Conservation (phyloP, 495 filamentous ascomycete species). For the Talaromyces proteolyticus region DNA sequence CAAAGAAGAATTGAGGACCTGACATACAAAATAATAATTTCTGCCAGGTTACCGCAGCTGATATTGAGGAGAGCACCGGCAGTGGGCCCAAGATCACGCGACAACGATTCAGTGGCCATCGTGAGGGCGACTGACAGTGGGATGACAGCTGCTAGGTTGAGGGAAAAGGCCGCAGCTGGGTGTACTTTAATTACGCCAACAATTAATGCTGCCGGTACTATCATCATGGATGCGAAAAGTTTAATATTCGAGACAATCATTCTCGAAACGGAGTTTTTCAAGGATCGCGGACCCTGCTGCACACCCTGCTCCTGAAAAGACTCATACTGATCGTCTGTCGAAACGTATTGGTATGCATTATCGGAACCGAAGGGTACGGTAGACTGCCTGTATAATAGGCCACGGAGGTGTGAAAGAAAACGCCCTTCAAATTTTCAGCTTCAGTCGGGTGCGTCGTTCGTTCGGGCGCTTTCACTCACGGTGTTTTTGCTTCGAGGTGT, state of each 20-base stretch:
- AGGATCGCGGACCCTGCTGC: background rate
- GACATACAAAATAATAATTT: slow-evolving; percentile 19
- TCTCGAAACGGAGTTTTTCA: background rate
- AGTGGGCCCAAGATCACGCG: slow-evolving; percentile 14
- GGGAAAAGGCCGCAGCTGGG: slow-evolving; percentile 11
- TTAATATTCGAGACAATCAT: background rate
- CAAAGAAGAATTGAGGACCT: background rate
- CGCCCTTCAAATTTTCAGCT: background rate
- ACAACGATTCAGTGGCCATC: slow-evolving; percentile 17
- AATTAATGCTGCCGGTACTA: slow-evolving; percentile 1
- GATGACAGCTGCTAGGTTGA: slow-evolving; percentile 21
- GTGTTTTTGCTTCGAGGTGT: background rate
- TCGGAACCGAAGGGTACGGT: too few relatives aligned
- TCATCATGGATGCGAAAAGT: background rate
- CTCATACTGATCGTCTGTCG: background rate
- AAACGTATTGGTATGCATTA: background rate
- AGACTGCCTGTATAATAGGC: background rate
- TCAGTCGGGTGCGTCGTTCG: too few relatives aligned
- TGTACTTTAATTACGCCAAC: slow-evolving; percentile 5
- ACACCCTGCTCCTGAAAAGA: background rate
- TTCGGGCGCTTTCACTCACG: background rate
- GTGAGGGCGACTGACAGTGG: slow-evolving; percentile 15
- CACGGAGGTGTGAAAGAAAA: background rate
- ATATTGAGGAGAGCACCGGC: slow-evolving; percentile 18
- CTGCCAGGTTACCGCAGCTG: slow-evolving; percentile 16